Conservation (phyloP, 2,329 filamentous ascomycete genomes). For the Nothophoma quercina region DNA sequence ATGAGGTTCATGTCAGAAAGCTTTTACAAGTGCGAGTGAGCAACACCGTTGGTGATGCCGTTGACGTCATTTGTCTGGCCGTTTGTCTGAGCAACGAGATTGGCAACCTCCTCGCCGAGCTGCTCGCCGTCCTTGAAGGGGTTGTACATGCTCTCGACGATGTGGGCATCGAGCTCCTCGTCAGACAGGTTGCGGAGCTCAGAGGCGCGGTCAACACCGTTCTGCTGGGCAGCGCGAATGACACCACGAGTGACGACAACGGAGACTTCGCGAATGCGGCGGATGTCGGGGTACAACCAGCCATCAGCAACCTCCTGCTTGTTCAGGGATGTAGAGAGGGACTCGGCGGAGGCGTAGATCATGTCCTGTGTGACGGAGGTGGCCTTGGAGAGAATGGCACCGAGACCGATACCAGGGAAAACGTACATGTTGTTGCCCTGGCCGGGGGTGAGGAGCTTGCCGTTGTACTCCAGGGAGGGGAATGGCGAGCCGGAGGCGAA, state of each 20-base stretch:
- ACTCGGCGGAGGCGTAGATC: conserved; percentile 92
- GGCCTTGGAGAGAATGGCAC: conserved; percentile 89
- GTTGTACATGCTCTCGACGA: conserved; percentile 60
- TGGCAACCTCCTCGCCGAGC: conserved; percentile 49
- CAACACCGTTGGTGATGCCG: conserved; percentile 37
- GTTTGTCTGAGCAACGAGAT: conserved; percentile 36
- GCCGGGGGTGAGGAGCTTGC: conserved; percentile 58
- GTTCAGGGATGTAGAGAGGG: conserved; percentile 79
- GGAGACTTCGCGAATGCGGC: conserved; percentile 89
- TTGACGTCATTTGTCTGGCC: conserved; percentile 34
- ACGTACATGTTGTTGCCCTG: conserved; percentile 87
- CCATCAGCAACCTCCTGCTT: conserved; percentile 82
- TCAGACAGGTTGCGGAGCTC: conserved; percentile 73
- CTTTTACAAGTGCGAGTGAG: conserved; percentile 46
- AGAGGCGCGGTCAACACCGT: conserved; percentile 65
- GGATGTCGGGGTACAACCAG: conserved; percentile 89
- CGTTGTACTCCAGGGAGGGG: conserved; percentile 64
- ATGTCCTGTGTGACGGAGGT: conserved; percentile 89
- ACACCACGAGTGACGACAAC: conserved; percentile 87
- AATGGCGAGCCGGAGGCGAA: conserved; percentile 97
- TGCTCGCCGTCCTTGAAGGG: conserved; percentile 56
- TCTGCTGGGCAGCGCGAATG: conserved; percentile 87
- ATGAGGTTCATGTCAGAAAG: conserved; percentile 22
- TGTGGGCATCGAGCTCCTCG: conserved; percentile 74
- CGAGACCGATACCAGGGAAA: conserved; percentile 94